Evolutionary conservation across 2,329 filamentous ascomycete species (phyloP).

Genomic region (Cladosporium sp.): DNA sequence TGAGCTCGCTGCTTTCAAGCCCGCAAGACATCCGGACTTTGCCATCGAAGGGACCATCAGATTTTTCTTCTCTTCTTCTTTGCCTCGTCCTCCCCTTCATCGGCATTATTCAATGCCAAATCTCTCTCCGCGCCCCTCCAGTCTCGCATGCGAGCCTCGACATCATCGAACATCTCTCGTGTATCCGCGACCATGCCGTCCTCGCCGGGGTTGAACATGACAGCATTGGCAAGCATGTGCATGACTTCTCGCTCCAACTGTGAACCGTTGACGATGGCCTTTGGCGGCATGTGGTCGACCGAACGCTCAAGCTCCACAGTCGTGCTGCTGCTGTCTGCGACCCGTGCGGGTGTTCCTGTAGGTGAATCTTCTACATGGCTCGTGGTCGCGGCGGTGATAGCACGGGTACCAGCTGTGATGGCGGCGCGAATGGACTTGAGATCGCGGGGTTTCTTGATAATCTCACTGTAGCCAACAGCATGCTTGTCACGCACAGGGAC

Average conservation of each 20-base stretch:
- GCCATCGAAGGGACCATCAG: not conserved
- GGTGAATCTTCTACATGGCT: slow-evolving; percentile 11
- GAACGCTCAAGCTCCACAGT: slow-evolving; percentile 60
- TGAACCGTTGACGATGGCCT: slow-evolving; percentile 83
- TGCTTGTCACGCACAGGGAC: slow-evolving; percentile 44
- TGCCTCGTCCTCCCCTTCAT: slow-evolving; percentile 25
- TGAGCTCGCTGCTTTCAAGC: not conserved
- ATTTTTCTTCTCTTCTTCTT: slow-evolving; percentile 19
- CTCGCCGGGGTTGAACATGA: slow-evolving; percentile 97
- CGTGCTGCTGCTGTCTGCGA: slow-evolving; percentile 13
- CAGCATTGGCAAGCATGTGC: slow-evolving; percentile 94
- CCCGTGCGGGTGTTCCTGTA: slow-evolving; percentile 5
- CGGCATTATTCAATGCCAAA: slow-evolving; percentile 13
- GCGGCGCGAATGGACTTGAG: slow-evolving; percentile 46
- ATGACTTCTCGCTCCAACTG: slow-evolving; percentile 91
- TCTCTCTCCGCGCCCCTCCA: slow-evolving; percentile 64
- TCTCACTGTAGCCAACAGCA: slow-evolving; percentile 46
- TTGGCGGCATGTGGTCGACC: slow-evolving; percentile 74
- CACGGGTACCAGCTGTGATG: slow-evolving; percentile 47
- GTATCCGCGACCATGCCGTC: slow-evolving; percentile 84
- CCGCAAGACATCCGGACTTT: not conserved
- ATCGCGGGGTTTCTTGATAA: slow-evolving; percentile 47
- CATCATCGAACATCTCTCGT: slow-evolving; percentile 80
- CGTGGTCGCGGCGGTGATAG: slow-evolving; percentile 45
- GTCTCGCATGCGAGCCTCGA: slow-evolving; percentile 69